Conservation (phyloP, 768 basidiomycete genomes). For the Pulveroboletus sp. region DNA sequence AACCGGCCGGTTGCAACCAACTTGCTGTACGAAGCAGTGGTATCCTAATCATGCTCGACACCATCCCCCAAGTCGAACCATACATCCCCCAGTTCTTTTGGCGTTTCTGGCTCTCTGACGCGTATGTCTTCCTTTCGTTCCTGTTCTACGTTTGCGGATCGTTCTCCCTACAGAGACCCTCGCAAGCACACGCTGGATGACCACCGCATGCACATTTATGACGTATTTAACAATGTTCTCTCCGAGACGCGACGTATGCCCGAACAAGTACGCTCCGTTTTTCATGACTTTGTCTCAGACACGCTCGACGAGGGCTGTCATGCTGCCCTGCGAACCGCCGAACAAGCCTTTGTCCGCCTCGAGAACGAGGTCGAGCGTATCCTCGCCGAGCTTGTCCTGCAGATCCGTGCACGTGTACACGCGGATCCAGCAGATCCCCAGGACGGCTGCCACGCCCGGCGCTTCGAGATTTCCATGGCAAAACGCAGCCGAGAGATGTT, state of each 20-base stretch:
- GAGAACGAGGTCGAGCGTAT: constrained; percentile 42
- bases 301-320: constrained; percentile 36
- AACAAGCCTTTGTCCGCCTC: constrained; percentile 41
- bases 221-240: constrained; percentile 50
- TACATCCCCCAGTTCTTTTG: constrained; percentile 48
- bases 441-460: neutral
- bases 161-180: constrained; percentile 18
- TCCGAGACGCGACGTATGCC: constrained; percentile 42
- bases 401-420: constrained; percentile 17
- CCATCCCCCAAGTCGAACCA: constrained; percentile 26
- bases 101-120: constrained; percentile 48
- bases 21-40: constrained; percentile 1
- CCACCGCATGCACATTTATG: constrained; percentile 49
- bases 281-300: constrained; percentile 39
- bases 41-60: neutral
- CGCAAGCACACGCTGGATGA: constrained; percentile 29
- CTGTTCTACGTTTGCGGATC: neutral
- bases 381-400: constrained; percentile 35
- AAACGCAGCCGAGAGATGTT: constrained; percentile 36
- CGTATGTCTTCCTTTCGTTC: constrained; percentile 28
- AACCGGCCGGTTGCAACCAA: neutral
- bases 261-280: constrained; percentile 35
- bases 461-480: constrained; percentile 21
- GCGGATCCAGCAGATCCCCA: neutral
- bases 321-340: constrained; percentile 39